These are phyloP conservation scores for Neopestalotiopsis clavispora DNA, from an alignment of 2,329 filamentous ascomycete species.

Conservation along the genomic window DNA sequence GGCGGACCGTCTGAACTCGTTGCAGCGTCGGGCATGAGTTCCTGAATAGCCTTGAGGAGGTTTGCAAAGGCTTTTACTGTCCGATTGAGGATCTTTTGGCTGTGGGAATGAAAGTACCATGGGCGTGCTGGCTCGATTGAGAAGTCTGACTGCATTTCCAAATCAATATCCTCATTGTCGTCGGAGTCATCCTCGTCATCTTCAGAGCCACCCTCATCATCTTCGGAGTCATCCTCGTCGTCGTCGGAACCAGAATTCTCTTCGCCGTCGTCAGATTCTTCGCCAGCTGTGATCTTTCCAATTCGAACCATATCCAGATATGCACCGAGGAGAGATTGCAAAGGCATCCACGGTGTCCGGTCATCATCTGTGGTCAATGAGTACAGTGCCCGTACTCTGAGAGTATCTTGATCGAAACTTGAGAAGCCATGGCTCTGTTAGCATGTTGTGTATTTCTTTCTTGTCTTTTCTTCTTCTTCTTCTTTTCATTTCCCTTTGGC, in stretches of 20 bases:
- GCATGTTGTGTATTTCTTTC: too few relatives aligned
- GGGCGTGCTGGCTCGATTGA: not conserved
- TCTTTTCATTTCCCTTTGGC: too few relatives aligned
- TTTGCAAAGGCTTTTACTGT: not conserved
- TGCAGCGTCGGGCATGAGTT: not conserved
- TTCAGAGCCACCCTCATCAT: not conserved
- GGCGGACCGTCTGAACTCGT: not conserved
- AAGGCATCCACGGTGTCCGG: conserved; percentile 7
- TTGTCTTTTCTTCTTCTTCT: too few relatives aligned
- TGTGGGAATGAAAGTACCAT: conserved; percentile 14
- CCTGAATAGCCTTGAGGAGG: conserved; percentile 8
- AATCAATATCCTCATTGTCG: not conserved
- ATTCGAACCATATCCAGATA: conserved; percentile 12
- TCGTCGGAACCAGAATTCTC: not conserved
- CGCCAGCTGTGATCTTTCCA: conserved; percentile 1
- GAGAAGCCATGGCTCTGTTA: not conserved
- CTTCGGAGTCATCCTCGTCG: not conserved
- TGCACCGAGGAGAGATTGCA: conserved; percentile 9
- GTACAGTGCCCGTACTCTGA: not conserved
- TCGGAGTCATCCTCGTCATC: not conserved
- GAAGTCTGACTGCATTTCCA: not conserved
- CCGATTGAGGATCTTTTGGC: conserved; percentile 2
- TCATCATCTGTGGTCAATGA: conserved; percentile 15
- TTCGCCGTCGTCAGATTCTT: not conserved
- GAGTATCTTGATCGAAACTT: conserved; percentile 8